A percentile compares a stretch with the other conserved stretches of the same genome.
phyloP scores from a whole-genome alignment of 495 filamentous ascomycete genomes.

The Oidiodendron maius region DNA sequence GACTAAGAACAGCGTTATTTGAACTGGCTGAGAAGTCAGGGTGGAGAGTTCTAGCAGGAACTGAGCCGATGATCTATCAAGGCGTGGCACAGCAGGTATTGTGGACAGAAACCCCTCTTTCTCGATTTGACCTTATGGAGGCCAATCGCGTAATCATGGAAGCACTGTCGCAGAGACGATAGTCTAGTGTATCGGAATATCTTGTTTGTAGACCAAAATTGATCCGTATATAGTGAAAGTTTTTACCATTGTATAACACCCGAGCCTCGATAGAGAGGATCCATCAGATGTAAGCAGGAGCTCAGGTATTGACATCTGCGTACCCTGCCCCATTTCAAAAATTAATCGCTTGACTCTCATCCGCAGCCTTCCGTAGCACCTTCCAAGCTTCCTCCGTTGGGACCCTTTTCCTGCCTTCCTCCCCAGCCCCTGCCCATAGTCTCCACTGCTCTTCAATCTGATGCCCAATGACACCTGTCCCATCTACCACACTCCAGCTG shows the following conservation, averaged over 20 bases:
- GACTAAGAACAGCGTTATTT: conserved; percentile 58
- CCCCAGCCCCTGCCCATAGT: conserved; percentile 20
- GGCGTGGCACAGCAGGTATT: conserved; percentile 72
- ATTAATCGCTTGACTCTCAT: conserved; percentile 16
- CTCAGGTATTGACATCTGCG: no score
- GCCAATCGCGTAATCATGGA: no score
- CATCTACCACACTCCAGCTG: conserved; percentile 60
- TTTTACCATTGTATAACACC: no score
- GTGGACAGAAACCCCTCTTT: no score
- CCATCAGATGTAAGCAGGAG: no score
- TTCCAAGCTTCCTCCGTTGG: conserved; percentile 12
- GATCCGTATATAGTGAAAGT: no score
- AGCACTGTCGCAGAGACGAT: no score
- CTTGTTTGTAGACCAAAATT: no score
- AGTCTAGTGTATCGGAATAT: no score
- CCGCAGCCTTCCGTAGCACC: conserved; percentile 13
- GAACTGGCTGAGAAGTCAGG: conserved; percentile 47
- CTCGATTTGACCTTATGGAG: no score
- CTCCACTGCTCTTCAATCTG: conserved; percentile 23
- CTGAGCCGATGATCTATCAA: conserved; percentile 70
- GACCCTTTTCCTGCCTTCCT: conserved; percentile 6
- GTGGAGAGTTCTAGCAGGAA: conserved; percentile 65
- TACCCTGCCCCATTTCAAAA: conserved; percentile 4
- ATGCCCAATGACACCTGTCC: conserved; percentile 21
- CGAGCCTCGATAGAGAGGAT: no score